Conservation (phyloP, 108 stramenopile species). For the Poteriospumella lacustris region DNA sequence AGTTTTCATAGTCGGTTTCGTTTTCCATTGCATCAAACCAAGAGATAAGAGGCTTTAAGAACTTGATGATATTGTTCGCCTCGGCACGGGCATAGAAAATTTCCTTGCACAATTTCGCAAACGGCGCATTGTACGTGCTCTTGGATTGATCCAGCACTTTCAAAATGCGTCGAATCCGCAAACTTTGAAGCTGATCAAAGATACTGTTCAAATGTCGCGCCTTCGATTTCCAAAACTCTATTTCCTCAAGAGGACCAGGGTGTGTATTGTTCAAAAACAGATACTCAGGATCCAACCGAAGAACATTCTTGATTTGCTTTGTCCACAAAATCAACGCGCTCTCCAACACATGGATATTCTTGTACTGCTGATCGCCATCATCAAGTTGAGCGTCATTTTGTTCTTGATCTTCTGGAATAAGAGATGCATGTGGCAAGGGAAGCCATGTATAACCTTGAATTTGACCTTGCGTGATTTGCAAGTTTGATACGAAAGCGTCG, state of each 20-base stretch:
- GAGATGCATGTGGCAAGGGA: slow-evolving; percentile 34
- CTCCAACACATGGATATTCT: slow-evolving; percentile 51
- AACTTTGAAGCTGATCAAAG: slow-evolving; percentile 54
- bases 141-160: slow-evolving; percentile 46
- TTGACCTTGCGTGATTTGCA: slow-evolving; percentile 46
- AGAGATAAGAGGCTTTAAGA: slow-evolving; percentile 43
- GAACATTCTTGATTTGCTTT: slow-evolving; percentile 55
- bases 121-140: slow-evolving; percentile 57
- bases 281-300: slow-evolving; percentile 50
- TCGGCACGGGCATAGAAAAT: slow-evolving; percentile 53
- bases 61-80: slow-evolving; percentile 52
- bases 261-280: slow-evolving; percentile 21
- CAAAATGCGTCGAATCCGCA: slow-evolving; percentile 42
- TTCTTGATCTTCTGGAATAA: background rate
- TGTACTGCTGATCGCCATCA: slow-evolving; percentile 14
- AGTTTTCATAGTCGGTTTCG: slow-evolving; percentile 1
- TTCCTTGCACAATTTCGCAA: slow-evolving; percentile 61
- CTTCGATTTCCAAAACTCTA: slow-evolving; percentile 53
- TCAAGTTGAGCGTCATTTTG: background rate
- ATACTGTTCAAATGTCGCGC: slow-evolving; percentile 47
- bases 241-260: slow-evolving; percentile 53
- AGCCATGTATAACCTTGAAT: slow-evolving; percentile 37
- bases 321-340: slow-evolving; percentile 58
- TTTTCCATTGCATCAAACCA: slow-evolving; percentile 48
- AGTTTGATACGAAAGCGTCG: slow-evolving; percentile 40